phyloP scores from a whole-genome alignment of 305 asterid species.

The Fraxinus floribunda region DNA sequence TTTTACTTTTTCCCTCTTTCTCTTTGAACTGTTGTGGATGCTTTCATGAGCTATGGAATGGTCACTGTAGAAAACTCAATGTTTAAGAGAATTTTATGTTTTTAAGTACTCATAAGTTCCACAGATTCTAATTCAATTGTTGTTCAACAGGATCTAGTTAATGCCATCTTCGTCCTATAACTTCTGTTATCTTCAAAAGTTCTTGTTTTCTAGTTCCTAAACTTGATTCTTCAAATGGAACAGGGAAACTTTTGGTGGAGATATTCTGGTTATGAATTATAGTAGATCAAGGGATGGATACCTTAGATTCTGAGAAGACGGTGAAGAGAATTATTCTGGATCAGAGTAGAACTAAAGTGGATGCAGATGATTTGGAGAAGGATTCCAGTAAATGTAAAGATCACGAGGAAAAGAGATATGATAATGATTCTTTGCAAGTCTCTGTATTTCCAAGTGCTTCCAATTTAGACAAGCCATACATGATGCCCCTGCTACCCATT shows the following conservation, averaged over 20 bases:
- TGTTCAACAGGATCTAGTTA: not conserved
- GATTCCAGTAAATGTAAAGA: constrained; percentile 27
- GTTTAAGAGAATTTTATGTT: not conserved
- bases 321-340: constrained; percentile 41
- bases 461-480: constrained; percentile 33
- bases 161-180: not conserved
- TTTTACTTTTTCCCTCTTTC: not conserved
- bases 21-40: not conserved
- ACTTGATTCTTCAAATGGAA: not conserved
- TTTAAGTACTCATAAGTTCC: not conserved
- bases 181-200: not conserved
- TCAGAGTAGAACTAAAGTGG: constrained; percentile 31
- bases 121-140: not conserved
- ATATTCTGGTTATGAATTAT: constrained; percentile 7
- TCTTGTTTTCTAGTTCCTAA: not conserved
- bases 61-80: not conserved
- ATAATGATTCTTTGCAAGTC: constrained; percentile 33
- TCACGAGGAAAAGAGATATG: constrained; percentile 25
- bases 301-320: constrained; percentile 25
- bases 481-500: constrained; percentile 59
- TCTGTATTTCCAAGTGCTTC: constrained; percentile 21
- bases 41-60: not conserved
- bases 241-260: constrained; percentile 8
- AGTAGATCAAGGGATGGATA: constrained; percentile 39
- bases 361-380: constrained; percentile 25